Conservation (phyloP, 208 protist species). For the Leishmania aethiopica region DNA sequence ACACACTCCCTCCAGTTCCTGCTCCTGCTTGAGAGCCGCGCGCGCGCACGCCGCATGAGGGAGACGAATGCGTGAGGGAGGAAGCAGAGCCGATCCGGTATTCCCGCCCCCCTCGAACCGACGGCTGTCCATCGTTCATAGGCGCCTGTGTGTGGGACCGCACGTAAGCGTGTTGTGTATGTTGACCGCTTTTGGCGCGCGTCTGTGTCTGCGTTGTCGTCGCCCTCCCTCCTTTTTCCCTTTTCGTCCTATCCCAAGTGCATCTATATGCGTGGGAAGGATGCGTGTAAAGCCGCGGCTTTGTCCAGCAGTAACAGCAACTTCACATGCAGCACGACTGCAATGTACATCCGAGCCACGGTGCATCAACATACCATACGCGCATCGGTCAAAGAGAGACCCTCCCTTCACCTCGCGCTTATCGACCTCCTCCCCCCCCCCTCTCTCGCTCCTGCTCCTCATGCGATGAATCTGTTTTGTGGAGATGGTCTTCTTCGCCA, state of each 20-base stretch:
- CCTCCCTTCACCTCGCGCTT: background rate
- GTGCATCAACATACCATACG: background rate
- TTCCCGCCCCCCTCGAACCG: background rate
- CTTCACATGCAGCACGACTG: background rate
- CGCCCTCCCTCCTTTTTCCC: conserved; percentile 25
- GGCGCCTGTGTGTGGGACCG: background rate
- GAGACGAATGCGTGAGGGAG: background rate
- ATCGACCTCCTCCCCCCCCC: background rate
- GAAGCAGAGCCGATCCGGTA: background rate
- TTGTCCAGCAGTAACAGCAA: background rate
- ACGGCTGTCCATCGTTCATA: background rate
- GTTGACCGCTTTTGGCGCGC: background rate
- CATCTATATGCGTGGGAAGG: background rate
- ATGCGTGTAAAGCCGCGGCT: background rate
- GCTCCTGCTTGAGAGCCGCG: background rate
- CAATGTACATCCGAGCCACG: background rate
- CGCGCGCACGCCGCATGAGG: background rate
- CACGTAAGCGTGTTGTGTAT: background rate
- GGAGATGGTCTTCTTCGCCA: background rate
- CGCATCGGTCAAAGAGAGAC: background rate
- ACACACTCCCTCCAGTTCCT: background rate
- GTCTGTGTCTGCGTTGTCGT: background rate
- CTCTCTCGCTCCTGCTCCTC: background rate
- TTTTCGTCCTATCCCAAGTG: background rate
- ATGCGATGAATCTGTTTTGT: background rate